Evolutionary conservation across 75 land plant species (phyloP), one percentile per base, ranked within the genome.

Genomic region (Sequoia sempervirens): DNA sequence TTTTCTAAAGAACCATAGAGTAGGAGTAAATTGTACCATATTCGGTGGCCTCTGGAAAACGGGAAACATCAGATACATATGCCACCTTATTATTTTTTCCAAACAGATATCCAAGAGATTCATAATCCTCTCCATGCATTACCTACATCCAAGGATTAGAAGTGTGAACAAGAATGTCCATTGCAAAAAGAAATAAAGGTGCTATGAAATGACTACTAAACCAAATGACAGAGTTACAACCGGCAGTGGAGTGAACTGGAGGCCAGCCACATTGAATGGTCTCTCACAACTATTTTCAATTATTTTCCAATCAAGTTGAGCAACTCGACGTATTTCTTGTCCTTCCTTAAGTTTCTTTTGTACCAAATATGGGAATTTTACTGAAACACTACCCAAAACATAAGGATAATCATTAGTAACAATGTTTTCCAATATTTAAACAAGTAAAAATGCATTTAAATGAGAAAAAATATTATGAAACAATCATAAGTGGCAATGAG

Each of bases 61-160:
- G 93, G 30, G 99, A 98, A 74, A 98, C 93, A 90, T 98, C 99
- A 83, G 99, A 98, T 84, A 98, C 88, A 86, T 98, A 98, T 66
- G 98, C 99, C 74, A 98, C 91, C 89, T 82, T 93, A 47, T 70
- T 82, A 53, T 85, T 94, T 84, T 89, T 82, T 69, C 99, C 98
- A 92, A 98, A 98, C 38, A 98, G 93, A 87, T 94, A 98, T 10
- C 99, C 99, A 70, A 98, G 89, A 68, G 84, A 91, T 38, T 91
- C 68, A 85, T 98, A 98, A 76, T 98, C 99, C 88, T 94, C 99
- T 76, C 99, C 99, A 92, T 98, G 99, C 95, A 93, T 96, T 61
- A 97, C 99, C 99, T 97, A 84, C 80, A 79, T 52, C 9, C 46
- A 46, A 79, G 75, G 26, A 81, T 79, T 23, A 82, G 40, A 56